These are phyloP conservation scores for Phytopythium ostracodes DNA, from an alignment of 352 stramenopile genomes.

Conservation along the genomic window DNA sequence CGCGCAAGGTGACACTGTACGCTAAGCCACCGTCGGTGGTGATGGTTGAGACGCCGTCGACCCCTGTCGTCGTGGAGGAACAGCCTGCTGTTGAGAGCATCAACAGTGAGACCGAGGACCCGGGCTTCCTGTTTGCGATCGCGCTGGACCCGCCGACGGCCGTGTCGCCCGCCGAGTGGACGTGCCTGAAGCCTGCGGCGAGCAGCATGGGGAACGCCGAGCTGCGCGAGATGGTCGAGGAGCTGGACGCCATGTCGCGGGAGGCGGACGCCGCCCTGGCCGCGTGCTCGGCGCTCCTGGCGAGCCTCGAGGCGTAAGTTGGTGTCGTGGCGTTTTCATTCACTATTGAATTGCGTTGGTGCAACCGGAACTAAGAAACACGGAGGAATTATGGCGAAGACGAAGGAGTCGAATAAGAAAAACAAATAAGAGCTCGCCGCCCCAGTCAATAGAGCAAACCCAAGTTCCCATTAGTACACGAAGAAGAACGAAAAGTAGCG, in stretches of 20 bases:
- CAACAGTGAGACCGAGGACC: constrained; percentile 9
- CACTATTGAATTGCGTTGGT: not conserved
- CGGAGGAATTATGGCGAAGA: not conserved
- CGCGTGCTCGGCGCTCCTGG: constrained; percentile 21
- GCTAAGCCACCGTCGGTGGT: constrained; percentile 5
- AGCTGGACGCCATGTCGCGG: constrained; percentile 32
- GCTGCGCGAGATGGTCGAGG: constrained; percentile 32
- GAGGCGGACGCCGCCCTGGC: constrained; percentile 32
- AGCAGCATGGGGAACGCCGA: constrained; percentile 29
- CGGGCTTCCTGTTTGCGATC: constrained; percentile 37
- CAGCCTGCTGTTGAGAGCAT: constrained; percentile 1
- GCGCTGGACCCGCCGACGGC: constrained; percentile 22
- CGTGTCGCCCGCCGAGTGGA: constrained; percentile 17
- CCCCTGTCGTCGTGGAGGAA: not conserved
- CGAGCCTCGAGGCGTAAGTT: constrained; percentile 17
- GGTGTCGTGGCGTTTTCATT: not conserved
- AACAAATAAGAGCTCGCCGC: constrained; percentile 1
- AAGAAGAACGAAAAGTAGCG: not conserved
- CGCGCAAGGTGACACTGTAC: constrained; percentile 32
- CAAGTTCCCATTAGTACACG: not conserved
- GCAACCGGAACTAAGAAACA: not conserved
- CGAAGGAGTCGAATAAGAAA: too few relatives aligned
- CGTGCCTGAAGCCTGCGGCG: constrained; percentile 15
- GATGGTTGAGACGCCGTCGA: not conserved
- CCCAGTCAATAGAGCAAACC: not conserved